These are phyloP conservation scores for Coemansia javaensis DNA, from an alignment of 192 early-diverging fungal genomes.

Conservation along the genomic window DNA sequence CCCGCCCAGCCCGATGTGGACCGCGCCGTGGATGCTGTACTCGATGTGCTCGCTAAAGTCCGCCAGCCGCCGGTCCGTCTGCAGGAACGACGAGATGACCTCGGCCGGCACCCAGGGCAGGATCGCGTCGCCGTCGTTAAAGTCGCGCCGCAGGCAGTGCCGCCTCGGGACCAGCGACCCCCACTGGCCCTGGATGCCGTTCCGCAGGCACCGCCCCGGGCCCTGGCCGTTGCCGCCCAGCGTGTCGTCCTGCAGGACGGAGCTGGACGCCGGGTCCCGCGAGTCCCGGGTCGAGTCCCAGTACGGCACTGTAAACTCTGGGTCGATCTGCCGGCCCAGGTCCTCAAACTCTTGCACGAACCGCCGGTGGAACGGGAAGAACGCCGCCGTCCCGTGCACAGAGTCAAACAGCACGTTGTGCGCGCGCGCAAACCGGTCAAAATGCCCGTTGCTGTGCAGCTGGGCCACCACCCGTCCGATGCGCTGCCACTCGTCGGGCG, in stretches of 20 bases:
- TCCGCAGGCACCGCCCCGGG: constrained; percentile 9
- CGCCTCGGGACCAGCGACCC: constrained; percentile 12
- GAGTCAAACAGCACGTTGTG: constrained; percentile 33
- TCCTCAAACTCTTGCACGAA: constrained; percentile 50
- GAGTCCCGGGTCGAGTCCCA: constrained; percentile 43
- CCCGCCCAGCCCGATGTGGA: constrained; percentile 47
- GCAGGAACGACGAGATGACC: constrained; percentile 38
- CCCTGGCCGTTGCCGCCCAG: constrained; percentile 41
- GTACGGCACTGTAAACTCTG: constrained; percentile 38
- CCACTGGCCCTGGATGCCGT: constrained; percentile 37
- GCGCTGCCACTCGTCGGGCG: constrained; percentile 30
- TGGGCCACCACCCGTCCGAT: constrained; percentile 19
- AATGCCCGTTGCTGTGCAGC: constrained; percentile 24
- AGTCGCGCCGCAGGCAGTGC: constrained; percentile 34
- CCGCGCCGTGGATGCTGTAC: constrained; percentile 45
- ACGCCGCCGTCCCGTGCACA: constrained; percentile 41
- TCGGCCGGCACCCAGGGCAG: constrained; percentile 38
- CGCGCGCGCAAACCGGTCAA: constrained; percentile 34
- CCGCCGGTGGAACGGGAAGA: constrained; percentile 50
- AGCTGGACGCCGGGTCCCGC: constrained; percentile 24
- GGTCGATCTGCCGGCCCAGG: constrained; percentile 26
- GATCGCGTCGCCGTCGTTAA: constrained; percentile 20
- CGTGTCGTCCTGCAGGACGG: constrained; percentile 13
- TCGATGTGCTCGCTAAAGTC: constrained; percentile 48
- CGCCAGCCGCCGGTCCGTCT: constrained; percentile 15